Evolutionary conservation across 768 basidiomycete genomes (phyloP), one percentile per base, ranked within the genome.

Genomic region (Plicaturopsis crispa): DNA sequence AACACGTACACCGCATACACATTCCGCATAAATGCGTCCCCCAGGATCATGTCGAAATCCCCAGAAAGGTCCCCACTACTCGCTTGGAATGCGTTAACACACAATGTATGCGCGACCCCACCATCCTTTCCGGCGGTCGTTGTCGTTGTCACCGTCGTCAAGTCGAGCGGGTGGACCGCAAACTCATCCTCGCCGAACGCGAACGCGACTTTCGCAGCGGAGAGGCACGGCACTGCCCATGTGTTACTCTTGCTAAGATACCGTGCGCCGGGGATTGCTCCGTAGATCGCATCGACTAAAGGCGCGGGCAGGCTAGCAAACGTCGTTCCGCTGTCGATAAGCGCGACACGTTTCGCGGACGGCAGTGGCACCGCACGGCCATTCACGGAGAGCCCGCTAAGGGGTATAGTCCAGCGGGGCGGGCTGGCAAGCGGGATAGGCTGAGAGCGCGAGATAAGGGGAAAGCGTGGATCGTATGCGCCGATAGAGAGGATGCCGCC

Each of bases 161-260:
- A 38, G 36, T 72, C 70, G 28, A 72, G 54, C 16, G 70, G 69
- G 38, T 72, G 66, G 35, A 72, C 56, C 10, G 66, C 50, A 38
- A 59, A 67, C 10, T 48, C 31, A 19, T 59, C 61, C 5, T 63
- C 63, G 31, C 70, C 70, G 46, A 78, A 74, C 0, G 64, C 56
- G 40, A 83, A 50, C 0, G 67, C 60, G 17, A 80, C 59, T 17
- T 52, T 59, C 24, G 65, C 56, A 28, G 48, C 65, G n/a, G 65
- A 60, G 1, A 50, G 64, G 58, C 73, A 76, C 24, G 72, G 65
- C 6, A 72, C 43, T 22, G 66, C 50, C 69, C 69, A 72, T 2
- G 49, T 42, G n/a, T 57, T 50, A 12, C 52, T 37, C 1, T 46
- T 44, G 0, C 42, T 50, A 35, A 60, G 45, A 23, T 57, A 58